Base-by-base conservation (phyloP, 2,329 filamentous ascomycete species). In the Arthrobotrys iridis region DNA sequence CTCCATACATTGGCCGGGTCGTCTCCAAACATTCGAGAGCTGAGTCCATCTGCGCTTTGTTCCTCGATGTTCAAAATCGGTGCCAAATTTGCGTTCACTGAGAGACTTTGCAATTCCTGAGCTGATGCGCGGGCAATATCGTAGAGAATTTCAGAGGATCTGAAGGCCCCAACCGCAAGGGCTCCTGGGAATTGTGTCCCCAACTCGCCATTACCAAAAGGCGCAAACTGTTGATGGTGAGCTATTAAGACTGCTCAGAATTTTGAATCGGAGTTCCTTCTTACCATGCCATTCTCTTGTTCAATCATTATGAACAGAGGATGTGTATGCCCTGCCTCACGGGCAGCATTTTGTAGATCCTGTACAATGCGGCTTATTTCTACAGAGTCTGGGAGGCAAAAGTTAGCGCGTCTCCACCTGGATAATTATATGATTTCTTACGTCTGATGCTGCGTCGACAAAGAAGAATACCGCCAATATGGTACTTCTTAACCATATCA, bases 91-190 rank as follows among this genome's bases (percentile, higher is more conserved):
- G 96, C 89, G 81, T 99, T 99, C 80, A 99, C 92, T 30, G 95
- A 95, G 79, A 96, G 95, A 8, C 95, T 93, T 50, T 91, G 90
- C 26, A 98, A 88, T 82, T 98, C 95, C 78, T 94, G 91, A 2
- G 93, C 95, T 0, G 94, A 98, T 13, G 95, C 93, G 82, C 94
- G 93, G 67, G 93, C 94, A 65, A 98, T 89, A 78, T 94, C 90
- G 81, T 94, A 96, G 4, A 94, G 92, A 64, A 98, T 85, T 8
- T 95, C 89, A 35, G 89, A 90, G 8, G 90, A 93, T 22, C 93
- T 93, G 3, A 93, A 93, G 20, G 95, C 95, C n/a, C 94, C 93
- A 75, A 97, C 87, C 10, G 93, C 94, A 94, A 99, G 98, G 77
- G 94, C 92, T 80, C 93, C 97, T 6, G 95, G 95, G 79, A 97